Evolutionary conservation across 768 basidiomycete species (phyloP).

Genomic region (Mycena galericulata): DNA sequence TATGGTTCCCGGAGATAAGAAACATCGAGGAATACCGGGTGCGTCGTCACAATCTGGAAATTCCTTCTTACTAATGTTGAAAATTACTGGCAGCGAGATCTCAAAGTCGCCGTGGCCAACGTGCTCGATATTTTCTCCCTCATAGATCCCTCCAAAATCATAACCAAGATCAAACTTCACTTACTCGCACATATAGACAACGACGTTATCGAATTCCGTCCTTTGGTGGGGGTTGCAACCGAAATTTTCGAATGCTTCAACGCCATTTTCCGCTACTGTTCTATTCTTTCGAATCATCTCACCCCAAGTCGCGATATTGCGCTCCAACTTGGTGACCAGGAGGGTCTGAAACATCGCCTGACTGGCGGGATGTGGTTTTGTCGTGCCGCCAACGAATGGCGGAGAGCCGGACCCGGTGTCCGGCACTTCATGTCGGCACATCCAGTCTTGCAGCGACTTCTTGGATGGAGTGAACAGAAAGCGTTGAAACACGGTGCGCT

Average conservation of each 20-base stretch:
- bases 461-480: constrained; percentile 1
- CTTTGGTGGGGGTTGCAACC: constrained; percentile 28
- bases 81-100: too few relatives aligned
- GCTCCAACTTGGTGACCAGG: constrained; percentile 11
- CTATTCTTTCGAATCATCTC: constrained; percentile 43
- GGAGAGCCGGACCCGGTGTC: neutral
- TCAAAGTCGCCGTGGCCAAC: too few relatives aligned
- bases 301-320: constrained; percentile 45
- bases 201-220: constrained; percentile 30
- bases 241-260: constrained; percentile 44
- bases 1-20: neutral
- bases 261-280: constrained; percentile 41
- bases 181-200: constrained; percentile 18
- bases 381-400: neutral
- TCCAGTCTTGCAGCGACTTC: neutral
- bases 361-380: constrained; percentile 1
- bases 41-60: neutral
- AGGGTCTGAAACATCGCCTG: constrained; percentile 6
- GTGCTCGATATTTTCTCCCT: neutral
- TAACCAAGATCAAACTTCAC: neutral
- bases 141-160: neutral
- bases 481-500: neutral
- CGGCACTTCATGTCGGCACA: neutral
- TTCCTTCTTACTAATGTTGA: neutral
- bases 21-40: neutral